Conservation (phyloP, 2,329 filamentous ascomycete species). For the Setomelanomma holmii region DNA sequence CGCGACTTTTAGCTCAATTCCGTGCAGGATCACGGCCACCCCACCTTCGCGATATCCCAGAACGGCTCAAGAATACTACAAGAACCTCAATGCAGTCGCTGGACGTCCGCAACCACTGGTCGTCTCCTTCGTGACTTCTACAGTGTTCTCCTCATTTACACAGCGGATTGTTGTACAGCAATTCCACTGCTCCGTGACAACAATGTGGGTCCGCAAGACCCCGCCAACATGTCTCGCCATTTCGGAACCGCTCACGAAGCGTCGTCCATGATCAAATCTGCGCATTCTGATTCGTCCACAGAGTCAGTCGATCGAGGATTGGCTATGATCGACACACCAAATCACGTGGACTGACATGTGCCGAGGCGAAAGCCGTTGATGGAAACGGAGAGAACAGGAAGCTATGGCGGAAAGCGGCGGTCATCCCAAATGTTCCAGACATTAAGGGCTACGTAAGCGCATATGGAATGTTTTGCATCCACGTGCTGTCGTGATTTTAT, state of each 20-base stretch:
- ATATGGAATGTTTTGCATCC: background rate
- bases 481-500: background rate
- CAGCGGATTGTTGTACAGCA: too few relatives aligned
- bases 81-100: too few relatives aligned
- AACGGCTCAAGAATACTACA: too few relatives aligned
- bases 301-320: background rate
- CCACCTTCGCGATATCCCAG: conserved; percentile 14
- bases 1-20: conserved; percentile 30
- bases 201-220: conserved; percentile 20
- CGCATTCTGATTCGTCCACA: conserved; percentile 15
- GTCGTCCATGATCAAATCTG: conserved; percentile 4
- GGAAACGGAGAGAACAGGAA: conserved; percentile 8
- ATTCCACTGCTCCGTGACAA: background rate
- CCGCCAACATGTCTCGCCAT: conserved; percentile 10
- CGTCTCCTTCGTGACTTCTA: too few relatives aligned
- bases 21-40: conserved; percentile 18
- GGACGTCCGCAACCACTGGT: too few relatives aligned
- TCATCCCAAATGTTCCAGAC: conserved; percentile 3
- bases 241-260: conserved; percentile 18
- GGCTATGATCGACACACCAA: conserved; percentile 12
- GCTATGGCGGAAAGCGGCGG: conserved; percentile 6
- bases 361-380: conserved; percentile 9
- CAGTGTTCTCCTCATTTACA: too few relatives aligned
- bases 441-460: conserved; percentile 1
- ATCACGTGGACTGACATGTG: conserved; percentile 12